These are phyloP conservation scores for Chlamydomonas asymmetrica DNA, from an alignment of 139 green algal species.

Conservation along the genomic window DNA sequence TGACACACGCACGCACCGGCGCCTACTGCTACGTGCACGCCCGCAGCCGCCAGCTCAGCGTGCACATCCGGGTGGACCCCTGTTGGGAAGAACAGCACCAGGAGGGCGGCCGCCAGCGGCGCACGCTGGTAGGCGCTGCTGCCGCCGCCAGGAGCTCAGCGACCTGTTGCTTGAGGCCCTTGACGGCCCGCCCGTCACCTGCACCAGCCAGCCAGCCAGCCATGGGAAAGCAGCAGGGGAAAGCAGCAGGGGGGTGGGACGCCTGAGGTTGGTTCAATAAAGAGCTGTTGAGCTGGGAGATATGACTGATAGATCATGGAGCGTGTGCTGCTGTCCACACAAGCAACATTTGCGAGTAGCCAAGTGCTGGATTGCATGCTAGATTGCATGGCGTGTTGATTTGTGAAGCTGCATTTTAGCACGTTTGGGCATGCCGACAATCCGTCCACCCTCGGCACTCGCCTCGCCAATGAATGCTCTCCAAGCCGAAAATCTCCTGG, in stretches of 20 bases:
- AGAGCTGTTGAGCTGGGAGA: no score
- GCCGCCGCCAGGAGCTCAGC: slow-evolving; percentile 47
- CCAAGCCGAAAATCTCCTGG: slow-evolving; percentile 42
- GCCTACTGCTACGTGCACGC: slow-evolving; percentile 37
- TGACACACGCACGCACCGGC: slow-evolving; percentile 5
- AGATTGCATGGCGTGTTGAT: no score
- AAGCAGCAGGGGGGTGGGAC: no score
- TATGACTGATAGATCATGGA: no score
- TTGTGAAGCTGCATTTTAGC: background rate
- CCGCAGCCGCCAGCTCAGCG: slow-evolving; percentile 33
- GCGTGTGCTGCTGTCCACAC: no score
- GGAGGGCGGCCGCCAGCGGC: slow-evolving; percentile 38
- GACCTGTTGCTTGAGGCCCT: slow-evolving; percentile 59
- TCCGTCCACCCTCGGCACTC: background rate
- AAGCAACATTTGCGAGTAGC: no score
- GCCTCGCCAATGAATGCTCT: slow-evolving; percentile 44
- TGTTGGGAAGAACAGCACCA: slow-evolving; percentile 47
- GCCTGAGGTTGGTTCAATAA: no score
- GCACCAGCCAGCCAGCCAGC: no score
- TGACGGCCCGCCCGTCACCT: no score
- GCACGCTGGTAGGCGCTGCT: slow-evolving; percentile 27
- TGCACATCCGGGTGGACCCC: slow-evolving; percentile 26
- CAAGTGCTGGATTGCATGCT: no score
- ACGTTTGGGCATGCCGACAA: background rate
- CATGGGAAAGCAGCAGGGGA: background rate